These are phyloP conservation scores for Apophysomyces elegans DNA, from an alignment of 371 early-diverging fungal genomes.

Conservation along the genomic window DNA sequence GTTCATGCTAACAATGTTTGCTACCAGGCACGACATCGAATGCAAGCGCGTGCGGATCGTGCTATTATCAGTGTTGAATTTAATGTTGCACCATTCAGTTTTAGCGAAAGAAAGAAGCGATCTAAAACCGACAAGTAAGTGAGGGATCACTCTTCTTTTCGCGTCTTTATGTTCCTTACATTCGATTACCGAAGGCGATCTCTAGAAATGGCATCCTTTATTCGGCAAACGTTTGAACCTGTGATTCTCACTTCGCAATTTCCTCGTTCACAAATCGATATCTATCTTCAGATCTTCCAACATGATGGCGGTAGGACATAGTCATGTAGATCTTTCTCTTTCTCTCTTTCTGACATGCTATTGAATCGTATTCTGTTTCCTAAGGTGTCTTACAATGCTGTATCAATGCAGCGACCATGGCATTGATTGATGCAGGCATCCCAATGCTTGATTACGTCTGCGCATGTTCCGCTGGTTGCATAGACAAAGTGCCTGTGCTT, in stretches of 20 bases:
- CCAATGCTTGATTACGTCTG: conserved; percentile 95
- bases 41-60: conserved; percentile 71
- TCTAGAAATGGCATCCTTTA: conserved; percentile 81
- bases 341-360: too few species aligned
- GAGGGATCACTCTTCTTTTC: not conserved
- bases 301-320: conserved; percentile 80
- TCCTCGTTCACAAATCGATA: conserved; percentile 90
- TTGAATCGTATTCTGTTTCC: not conserved
- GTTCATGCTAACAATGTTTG: not conserved
- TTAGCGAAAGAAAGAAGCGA: conserved; percentile 84
- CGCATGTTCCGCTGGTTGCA: conserved; percentile 93
- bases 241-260: conserved; percentile 78
- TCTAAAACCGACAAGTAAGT: conserved; percentile 83
- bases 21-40: conserved; percentile 61
- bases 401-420: conserved; percentile 94
- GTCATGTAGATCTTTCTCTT: too few species aligned
- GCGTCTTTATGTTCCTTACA: conserved; percentile 3
- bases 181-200: conserved; percentile 60
- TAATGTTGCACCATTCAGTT: conserved; percentile 90
- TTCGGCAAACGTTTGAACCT: conserved; percentile 92
- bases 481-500: conserved; percentile 81
- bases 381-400: conserved; percentile 73
- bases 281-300: conserved; percentile 91
- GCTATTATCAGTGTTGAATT: conserved; percentile 90
- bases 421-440: conserved; percentile 96